Evolutionary conservation across 2,329 filamentous ascomycete species (phyloP), one percentile per base, ranked within the genome.

Genomic region (Nemania sp.): DNA sequence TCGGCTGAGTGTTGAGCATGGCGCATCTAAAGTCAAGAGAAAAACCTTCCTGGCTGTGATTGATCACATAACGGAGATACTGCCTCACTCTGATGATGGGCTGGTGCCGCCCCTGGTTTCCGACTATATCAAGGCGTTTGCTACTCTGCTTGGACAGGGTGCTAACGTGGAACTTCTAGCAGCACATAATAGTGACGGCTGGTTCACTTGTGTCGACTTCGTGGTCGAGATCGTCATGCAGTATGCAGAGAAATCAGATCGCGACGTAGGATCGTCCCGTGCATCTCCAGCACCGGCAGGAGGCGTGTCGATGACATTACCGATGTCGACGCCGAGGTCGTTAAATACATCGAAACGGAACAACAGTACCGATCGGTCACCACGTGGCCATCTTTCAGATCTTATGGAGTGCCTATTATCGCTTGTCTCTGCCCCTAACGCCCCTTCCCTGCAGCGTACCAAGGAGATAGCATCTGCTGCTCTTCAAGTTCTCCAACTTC

Each of bases 101-200:
- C 82, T 88, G 49, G 84, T 90, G 59, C 79, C 85, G 52, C 86
- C 88, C 11, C 77, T 99, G 5, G 74, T 86, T 20, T 79, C 85
- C 43, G 85, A 94, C 66, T 96, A 97, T 68, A 80, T 90, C 61
- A 96, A 90, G 73, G 82, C 86, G 17, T 74, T 99, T 61, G 77
- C 81, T 4, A 78, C 81, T 23, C 72, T 97, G 3, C 79, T 97
- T 15, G 82, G 84, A 36, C 83, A 89, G 64, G 83, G 84, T 40
- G 81, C 90, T 15, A 91, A 95, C 69, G 84, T 89, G 23, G 95
- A 97, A 71, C 86, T 91, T 64, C 77, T 97, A 11, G 80, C 84
- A 9, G 72, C 77, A 20, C 71, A 75, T 14, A 70, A 74, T 3
- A 76, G 75, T 17, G 77, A 83, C 12, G 79, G 84, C 52, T 96